Evolutionary conservation across 1,139 yeast genomes (phyloP), one percentile per base, ranked within the genome.

Genomic region (Blastobotrys serpentis): DNA sequence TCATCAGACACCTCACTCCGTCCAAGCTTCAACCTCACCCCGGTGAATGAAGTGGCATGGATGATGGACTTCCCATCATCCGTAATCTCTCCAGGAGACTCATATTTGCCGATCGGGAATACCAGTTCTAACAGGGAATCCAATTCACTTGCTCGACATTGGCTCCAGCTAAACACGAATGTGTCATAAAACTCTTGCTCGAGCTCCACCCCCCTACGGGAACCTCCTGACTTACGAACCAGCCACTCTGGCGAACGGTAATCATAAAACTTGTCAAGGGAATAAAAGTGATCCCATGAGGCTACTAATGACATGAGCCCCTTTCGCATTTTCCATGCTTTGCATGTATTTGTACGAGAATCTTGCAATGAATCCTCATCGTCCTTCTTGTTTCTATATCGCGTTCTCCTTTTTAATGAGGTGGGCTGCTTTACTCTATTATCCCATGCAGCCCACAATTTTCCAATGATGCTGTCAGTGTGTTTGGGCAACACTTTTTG

Each of bases 211-310:
- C 44, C 41, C 11, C 23, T 23, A 42, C 48, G 46, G 14, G 32
- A 14, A 11, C 32, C 32, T 4, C 32, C 32, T 7, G 32, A 10
- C n/a, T 30, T 30, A 8, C 44, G 42, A 7, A 11, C 41, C 30
- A 59, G 40, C 58, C 63, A 58, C 8, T 40, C 39, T 1, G 65
- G 64, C 30, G 52, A 47, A 4, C 56, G 53, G 45, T 52, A 65
- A 44, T 62, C 57, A 47, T 59, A 59, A 5, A 54, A 19, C 8
- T 58, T 50, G 48, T 68, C 67, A 14, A 68, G 53, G 6, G 54
- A 49, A 52, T 68, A 68, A 45, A 68, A 68, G 36, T 54, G 52
- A 13, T 57, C 54, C 70, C 70, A 67, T 3, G 72, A 67, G 4
- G 66, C 63, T 4, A 68, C 50, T 3, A 50, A 22, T 3, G 72